Evolutionary conservation across 805 yeast species (phyloP), one percentile per base, ranked within the genome.

Genomic region (Candida piceae): DNA sequence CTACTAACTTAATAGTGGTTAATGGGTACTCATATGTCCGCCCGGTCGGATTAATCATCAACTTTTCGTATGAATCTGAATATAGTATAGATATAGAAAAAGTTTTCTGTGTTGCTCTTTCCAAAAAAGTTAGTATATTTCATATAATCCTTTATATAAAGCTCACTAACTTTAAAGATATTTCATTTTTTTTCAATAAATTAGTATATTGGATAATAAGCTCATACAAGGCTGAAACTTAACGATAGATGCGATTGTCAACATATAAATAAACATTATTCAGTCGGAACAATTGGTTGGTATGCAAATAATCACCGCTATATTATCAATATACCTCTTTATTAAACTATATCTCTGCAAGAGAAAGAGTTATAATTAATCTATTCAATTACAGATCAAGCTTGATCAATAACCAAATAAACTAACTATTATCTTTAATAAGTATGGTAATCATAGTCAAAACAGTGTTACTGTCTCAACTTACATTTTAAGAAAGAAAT

Each of bases 221-320:
- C 75, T 71, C 77, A 71, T 71, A 71, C 76, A 71, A 71, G 77
- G 77, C 76, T 71, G 77, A 71, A 71, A 71, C 77, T 71, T 71
- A 71, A 71, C 76, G 74, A 70, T 52, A 61, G 42, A 54, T 62
- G 70, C 72, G 50, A 58, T 69, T 70, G 76, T 72, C 76, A 63
- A 70, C 76, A 66, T 48, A 39, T 58, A 58, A 58, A 41, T 36
- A 50, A 36, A 41, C 54, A 46, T 42, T 49, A 65, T 70, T 72
- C 78, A 68, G 78, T 71, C 58, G 78, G 77, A 72, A 72, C 77
- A 72, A 72, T 71, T 72, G 77, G 76, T 70, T 58, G 42, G 42
- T 35, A 58, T 55, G 69, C 69, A 66, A 66, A 66, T 69, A 69
- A 69, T 69, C 75, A 67, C 61, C 42, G 73, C 70, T 41, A 42